Conservation (phyloP, 2,329 filamentous ascomycete genomes). For the Fusarium kyushuense region DNA sequence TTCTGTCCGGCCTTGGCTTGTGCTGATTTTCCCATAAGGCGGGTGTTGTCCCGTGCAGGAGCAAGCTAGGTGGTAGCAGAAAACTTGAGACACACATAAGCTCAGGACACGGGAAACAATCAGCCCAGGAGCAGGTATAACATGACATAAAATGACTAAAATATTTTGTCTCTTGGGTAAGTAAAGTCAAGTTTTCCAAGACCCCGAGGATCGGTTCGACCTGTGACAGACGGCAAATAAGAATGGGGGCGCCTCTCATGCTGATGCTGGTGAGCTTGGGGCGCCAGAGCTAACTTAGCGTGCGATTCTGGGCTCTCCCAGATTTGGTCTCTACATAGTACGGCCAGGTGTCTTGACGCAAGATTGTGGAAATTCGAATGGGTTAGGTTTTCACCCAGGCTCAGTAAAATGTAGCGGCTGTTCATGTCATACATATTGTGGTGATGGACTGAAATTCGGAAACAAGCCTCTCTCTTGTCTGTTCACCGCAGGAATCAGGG, state of each 20-base stretch:
- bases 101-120: not conserved
- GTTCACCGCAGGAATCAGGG: constrained; percentile 40
- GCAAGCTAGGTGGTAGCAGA: not conserved
- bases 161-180: not conserved
- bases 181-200: not conserved
- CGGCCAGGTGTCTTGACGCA: not conserved
- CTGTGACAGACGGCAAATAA: constrained; percentile 11
- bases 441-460: not conserved
- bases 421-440: not conserved
- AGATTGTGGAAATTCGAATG: not conserved
- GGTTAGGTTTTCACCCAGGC: not conserved
- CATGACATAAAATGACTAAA: not conserved
- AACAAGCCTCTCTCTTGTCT: not conserved
- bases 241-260: constrained; percentile 12
- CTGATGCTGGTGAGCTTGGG: constrained; percentile 5
- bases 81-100: not conserved
- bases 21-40: constrained; percentile 24
- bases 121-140: not conserved
- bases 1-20: constrained; percentile 15
- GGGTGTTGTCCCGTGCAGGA: constrained; percentile 9
- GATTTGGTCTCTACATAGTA: constrained; percentile 14
- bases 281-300: constrained; percentile 25
- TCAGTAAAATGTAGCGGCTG: not conserved
- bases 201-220: constrained; percentile 1
- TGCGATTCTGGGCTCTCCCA: constrained; percentile 34